Evolutionary conservation across 139 green algal species (phyloP).

Genomic region (Chloropicon primus): DNA sequence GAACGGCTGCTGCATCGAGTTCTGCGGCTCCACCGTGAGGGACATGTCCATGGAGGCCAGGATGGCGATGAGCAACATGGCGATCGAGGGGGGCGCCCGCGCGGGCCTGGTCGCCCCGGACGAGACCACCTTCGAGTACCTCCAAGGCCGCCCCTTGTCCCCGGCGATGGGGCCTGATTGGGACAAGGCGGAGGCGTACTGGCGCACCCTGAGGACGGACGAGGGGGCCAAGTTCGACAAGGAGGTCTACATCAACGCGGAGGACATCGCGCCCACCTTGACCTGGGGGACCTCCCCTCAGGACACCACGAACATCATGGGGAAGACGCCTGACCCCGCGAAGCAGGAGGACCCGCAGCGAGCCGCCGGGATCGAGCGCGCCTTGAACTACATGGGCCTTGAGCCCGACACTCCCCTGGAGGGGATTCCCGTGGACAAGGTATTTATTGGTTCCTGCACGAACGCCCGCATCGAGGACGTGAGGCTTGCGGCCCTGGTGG

Average conservation of each 20-base stretch:
- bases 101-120: constrained; percentile 30
- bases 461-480: constrained; percentile 34
- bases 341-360: constrained; percentile 9
- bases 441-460: constrained; percentile 36
- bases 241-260: constrained; percentile 19
- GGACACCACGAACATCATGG: constrained; percentile 14
- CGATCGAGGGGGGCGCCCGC: constrained; percentile 28
- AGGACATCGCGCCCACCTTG: constrained; percentile 23
- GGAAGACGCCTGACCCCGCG: constrained; percentile 19
- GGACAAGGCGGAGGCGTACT: constrained; percentile 19
- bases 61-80: constrained; percentile 37
- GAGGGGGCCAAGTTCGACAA: constrained; percentile 20
- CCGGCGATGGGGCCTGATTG: constrained; percentile 18
- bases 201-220: constrained; percentile 15
- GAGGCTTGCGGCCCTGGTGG: constrained; percentile 17
- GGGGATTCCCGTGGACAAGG: constrained; percentile 20
- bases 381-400: constrained; percentile 33
- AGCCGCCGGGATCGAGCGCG: constrained; percentile 18
- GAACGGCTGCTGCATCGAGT: constrained; percentile 25
- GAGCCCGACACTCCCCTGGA: constrained; percentile 12
- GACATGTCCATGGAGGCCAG: constrained; percentile 26
- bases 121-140: constrained; percentile 30
- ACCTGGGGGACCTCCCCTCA: constrained; percentile 23
- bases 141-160: constrained; percentile 22
- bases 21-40: constrained; percentile 20